Evolutionary conservation across 2,329 filamentous ascomycete genomes (phyloP), one percentile per base, ranked within the genome.

Genomic region (Metarhizium album): DNA sequence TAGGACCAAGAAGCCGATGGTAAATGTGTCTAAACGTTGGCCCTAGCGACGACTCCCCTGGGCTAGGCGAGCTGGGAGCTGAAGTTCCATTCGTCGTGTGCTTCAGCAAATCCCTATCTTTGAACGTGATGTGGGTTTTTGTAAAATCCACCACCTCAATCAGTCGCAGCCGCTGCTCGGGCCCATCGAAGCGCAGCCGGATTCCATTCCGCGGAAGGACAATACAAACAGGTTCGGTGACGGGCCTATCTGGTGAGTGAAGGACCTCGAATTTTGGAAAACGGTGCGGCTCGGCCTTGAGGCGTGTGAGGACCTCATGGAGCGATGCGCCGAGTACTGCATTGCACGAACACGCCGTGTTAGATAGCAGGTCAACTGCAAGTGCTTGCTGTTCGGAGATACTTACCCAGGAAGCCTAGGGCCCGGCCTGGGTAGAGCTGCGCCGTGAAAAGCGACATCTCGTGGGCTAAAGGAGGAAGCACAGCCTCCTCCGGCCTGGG

Each of bases 81-180:
- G 62, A 62, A 9, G 68, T 61, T 38, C 64, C 65, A 53, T 67
- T 71, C 14, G 38, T 20, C 43, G 70, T 62, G 2, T 78, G 78
- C 62, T 88, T 90, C 49, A 90, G 76, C 16, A 96, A 79, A 56
- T 94, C 87, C 49, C 83, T 82, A 31, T 82, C 78, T 57, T 81
- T 93, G 70, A 96, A 95, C 18, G 84, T 82, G 54, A 97, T 80
- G 54, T 83, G 80, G 55, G 83, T 89, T 66, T 89, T 93, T 45
- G 85, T 83, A 64, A 98, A 96, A 69, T 97, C 90, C 49, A 88
- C 70, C 7, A 97, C 82, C 67, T 98, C 93, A 58, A 98, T 88
- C 54, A 98, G 72, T 2, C 93, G 86, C 42, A 98, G 73, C 35
- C 91, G 82, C 68, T 98, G 93, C 61, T 97, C 90, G 3, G 87